phyloP scores from a whole-genome alignment of 2,329 filamentous ascomycete genomes.

The Fusarium sp. region DNA sequence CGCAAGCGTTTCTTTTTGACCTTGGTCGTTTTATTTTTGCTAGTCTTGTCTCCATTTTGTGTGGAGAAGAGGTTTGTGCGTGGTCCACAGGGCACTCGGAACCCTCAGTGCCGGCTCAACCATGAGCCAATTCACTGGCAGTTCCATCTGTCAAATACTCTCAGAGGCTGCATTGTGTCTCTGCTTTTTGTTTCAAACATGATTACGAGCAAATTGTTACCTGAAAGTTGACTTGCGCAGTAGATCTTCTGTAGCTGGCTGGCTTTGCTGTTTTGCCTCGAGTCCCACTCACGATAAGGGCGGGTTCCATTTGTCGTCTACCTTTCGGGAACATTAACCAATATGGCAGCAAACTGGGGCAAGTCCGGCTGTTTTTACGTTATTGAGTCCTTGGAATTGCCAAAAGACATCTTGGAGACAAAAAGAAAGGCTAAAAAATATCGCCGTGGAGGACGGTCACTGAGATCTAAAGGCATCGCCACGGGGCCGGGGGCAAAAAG shows the following conservation, averaged over 20 bases:
- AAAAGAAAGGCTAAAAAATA: not conserved
- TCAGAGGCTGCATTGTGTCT: not conserved
- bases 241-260: not conserved
- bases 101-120: not conserved
- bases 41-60: not conserved
- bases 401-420: not conserved
- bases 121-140: not conserved
- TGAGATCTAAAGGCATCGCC: not conserved
- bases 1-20: slow-evolving; percentile 32
- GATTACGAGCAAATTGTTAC: not conserved
- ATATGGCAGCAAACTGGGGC: not conserved
- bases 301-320: not conserved
- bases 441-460: not conserved
- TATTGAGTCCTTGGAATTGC: not conserved
- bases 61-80: not conserved
- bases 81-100: not conserved
- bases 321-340: not conserved
- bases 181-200: not conserved
- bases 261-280: not conserved
- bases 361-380: not conserved
- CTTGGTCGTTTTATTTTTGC: not conserved
- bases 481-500: not conserved
- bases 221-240: not conserved
- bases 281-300: not conserved
- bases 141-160: not conserved